Evolutionary conservation across 2,329 filamentous ascomycete species (phyloP), one percentile per base, ranked within the genome.

Genomic region (Diplodia mutila): DNA sequence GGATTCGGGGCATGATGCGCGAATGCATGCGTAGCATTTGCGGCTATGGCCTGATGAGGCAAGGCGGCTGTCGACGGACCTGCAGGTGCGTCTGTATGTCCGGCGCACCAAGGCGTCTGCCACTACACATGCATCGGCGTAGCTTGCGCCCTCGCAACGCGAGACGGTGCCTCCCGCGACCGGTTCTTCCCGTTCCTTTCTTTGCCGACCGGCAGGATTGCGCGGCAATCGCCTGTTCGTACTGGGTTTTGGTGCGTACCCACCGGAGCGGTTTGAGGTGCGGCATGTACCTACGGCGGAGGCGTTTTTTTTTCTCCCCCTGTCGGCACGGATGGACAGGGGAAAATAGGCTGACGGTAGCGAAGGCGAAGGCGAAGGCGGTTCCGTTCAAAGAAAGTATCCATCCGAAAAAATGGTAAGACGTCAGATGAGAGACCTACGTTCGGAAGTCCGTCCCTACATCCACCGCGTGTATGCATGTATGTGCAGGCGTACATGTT

Each of bases 161-260:
- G 34, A 59, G 27, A 59, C 34, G 54, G 37, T 59, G 54, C 54
- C 37, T 46, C 54, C 54, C 54, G 54, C 39, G 18, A 4, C 37
- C 54, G 54, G 54, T 59, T 46, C 34, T 59, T 59, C 54, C 54
- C 54, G 54, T 14, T 16, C 14, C 27, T 18, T 55, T 16, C 27
- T 18, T 55, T 16, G 29, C 27, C 27, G 52, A 21, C 16, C 48
- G 5, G 48, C 48, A 27, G 3, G 9, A 3, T 23, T 37, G 54
- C 23, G 25, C 54, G 54, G 54, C 54, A 27, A 16, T 59, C 54
- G 54, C 54, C 54, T 59, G 34, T 37, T 37, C 11, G 32, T 34
- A 11, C 8, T 29, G 12, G 54, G 12, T 46, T 6, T 46, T 46
- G 39, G 39, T n/a, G 39, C n/a, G 18, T 46, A n/a, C 39, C 39